These are phyloP conservation scores for Cenococcum geophilum DNA, from an alignment of 495 filamentous ascomycete species.

Conservation along the genomic window DNA sequence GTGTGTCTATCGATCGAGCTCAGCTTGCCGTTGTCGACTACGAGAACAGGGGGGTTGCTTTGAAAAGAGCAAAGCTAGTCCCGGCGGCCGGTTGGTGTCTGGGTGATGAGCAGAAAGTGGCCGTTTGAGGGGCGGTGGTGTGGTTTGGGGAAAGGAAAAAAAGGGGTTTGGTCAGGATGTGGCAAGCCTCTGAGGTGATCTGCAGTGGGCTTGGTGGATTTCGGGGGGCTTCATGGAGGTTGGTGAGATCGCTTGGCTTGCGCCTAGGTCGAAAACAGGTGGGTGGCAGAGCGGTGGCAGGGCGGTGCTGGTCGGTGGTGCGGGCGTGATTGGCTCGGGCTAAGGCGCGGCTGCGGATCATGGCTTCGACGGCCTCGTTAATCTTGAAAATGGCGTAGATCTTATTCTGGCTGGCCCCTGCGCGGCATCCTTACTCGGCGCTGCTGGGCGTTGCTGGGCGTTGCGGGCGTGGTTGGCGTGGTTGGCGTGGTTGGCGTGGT, in stretches of 20 bases:
- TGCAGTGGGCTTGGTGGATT: background rate
- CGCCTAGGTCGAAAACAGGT: background rate
- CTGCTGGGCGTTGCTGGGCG: too few relatives aligned
- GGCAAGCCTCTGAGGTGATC: background rate
- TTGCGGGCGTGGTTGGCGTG: too few relatives aligned
- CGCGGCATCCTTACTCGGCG: background rate
- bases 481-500: too few relatives aligned
- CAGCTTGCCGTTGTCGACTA: too few relatives aligned
- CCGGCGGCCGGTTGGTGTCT: too few relatives aligned
- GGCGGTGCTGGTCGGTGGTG: background rate
- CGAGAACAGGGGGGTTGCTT: too few relatives aligned
- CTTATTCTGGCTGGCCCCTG: background rate
- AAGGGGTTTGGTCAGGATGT: background rate
- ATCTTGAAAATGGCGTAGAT: slow-evolving; percentile 1
- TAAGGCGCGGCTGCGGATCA: background rate
- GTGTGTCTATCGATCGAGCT: too few relatives aligned
- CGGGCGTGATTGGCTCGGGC: background rate
- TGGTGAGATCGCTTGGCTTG: background rate
- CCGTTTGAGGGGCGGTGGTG: too few relatives aligned
- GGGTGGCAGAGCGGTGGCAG: background rate
- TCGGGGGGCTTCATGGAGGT: background rate
- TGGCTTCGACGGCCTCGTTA: background rate
- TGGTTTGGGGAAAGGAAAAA: too few relatives aligned
- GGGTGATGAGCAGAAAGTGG: too few relatives aligned
- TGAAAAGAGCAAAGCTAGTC: too few relatives aligned